These are phyloP conservation scores for Pestalotiopsis sp. DNA, from an alignment of 2,329 filamentous ascomycete genomes.

Conservation along the genomic window DNA sequence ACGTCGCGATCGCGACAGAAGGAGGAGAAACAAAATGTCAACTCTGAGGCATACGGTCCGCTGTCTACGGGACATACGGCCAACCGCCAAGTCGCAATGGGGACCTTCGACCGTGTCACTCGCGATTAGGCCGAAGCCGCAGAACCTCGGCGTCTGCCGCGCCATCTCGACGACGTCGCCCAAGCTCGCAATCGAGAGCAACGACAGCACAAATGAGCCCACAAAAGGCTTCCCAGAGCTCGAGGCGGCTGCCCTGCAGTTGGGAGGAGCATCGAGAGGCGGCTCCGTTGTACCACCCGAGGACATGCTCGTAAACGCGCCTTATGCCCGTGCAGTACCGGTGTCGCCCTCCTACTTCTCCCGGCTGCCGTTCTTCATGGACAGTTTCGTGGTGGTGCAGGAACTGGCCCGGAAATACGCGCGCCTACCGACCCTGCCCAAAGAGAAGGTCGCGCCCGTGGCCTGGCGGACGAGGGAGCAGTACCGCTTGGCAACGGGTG, in stretches of 20 bases:
- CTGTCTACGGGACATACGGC: slow-evolving; percentile 30
- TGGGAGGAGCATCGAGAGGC: background rate
- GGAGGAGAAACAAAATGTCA: slow-evolving; percentile 24
- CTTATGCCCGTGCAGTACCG: slow-evolving; percentile 75
- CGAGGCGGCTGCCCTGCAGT: background rate
- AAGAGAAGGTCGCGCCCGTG: slow-evolving; percentile 69
- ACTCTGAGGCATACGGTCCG: slow-evolving; percentile 31
- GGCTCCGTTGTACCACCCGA: background rate
- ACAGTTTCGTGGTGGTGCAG: slow-evolving; percentile 76
- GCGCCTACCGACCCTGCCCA: slow-evolving; percentile 69
- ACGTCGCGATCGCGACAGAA: slow-evolving; percentile 5
- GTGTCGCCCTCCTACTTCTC: slow-evolving; percentile 95
- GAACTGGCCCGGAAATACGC: slow-evolving; percentile 72
- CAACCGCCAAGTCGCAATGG: slow-evolving; percentile 24
- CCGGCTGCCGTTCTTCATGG: slow-evolving; percentile 81
- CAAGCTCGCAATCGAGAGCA: slow-evolving; percentile 8
- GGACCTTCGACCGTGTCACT: slow-evolving; percentile 11
- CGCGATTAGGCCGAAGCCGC: slow-evolving; percentile 10
- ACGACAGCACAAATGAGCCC: background rate
- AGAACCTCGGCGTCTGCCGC: slow-evolving; percentile 7
- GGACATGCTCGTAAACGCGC: slow-evolving; percentile 20
- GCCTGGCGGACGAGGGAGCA: slow-evolving; percentile 81
- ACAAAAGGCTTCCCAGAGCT: background rate
- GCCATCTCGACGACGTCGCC: slow-evolving; percentile 16
- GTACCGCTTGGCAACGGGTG: slow-evolving; percentile 72